Evolutionary conservation across 2,329 filamentous ascomycete genomes (phyloP).

Genomic region (Rosellinia necatrix): DNA sequence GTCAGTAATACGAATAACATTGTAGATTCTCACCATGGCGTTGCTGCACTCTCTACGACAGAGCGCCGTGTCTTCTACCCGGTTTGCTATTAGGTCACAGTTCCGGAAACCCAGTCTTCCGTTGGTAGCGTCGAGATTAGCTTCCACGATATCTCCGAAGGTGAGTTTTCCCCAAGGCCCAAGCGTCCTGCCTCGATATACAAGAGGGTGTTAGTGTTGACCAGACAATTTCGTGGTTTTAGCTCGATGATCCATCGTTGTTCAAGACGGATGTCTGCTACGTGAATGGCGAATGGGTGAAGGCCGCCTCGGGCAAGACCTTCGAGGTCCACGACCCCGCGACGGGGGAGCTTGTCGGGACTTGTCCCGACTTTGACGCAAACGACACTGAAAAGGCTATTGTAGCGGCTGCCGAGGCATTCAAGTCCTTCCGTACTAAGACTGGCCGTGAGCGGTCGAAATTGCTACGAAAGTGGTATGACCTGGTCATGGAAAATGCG

Average conservation of each 20-base stretch:
- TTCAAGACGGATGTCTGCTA: slow-evolving; percentile 83
- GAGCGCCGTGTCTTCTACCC: slow-evolving; percentile 29
- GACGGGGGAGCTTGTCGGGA: slow-evolving; percentile 79
- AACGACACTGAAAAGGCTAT: slow-evolving; percentile 83
- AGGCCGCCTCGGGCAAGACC: slow-evolving; percentile 83
- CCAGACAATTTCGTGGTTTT: not conserved
- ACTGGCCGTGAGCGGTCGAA: slow-evolving; percentile 76
- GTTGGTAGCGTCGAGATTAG: slow-evolving; percentile 35
- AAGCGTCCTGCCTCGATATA: not conserved
- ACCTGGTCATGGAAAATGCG: slow-evolving; percentile 76
- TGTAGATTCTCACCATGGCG: slow-evolving; percentile 31
- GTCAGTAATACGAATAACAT: not conserved
- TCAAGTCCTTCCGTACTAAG: slow-evolving; percentile 70
- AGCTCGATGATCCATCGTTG: slow-evolving; percentile 80
- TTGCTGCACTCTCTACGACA: slow-evolving; percentile 36
- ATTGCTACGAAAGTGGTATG: slow-evolving; percentile 79
- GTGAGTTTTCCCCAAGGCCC: slow-evolving; percentile 20
- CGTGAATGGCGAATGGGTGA: slow-evolving; percentile 91
- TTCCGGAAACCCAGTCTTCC: slow-evolving; percentile 40
- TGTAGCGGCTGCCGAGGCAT: slow-evolving; percentile 76
- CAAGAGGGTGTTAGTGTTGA: slow-evolving; percentile 1
- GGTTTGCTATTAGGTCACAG: slow-evolving; percentile 34
- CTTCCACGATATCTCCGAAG: slow-evolving; percentile 39
- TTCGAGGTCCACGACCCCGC: slow-evolving; percentile 89
- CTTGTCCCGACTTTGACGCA: slow-evolving; percentile 80